phyloP scores from a whole-genome alignment of 1,139 yeast species.

The Entelexis sorbosivorans region DNA sequence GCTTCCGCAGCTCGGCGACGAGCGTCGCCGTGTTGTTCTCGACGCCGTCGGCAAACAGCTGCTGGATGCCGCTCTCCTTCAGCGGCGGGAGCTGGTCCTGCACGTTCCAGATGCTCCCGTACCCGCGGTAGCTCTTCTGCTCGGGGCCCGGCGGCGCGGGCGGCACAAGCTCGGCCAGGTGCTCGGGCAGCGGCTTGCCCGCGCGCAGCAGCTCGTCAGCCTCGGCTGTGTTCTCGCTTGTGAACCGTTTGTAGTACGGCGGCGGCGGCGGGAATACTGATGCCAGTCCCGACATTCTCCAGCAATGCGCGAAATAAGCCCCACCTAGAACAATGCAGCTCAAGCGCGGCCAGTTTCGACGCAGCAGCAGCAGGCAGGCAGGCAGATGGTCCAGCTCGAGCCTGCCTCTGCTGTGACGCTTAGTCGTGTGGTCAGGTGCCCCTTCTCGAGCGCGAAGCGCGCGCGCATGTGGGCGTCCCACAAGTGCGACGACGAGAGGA shows the following conservation, averaged over 20 bases:
- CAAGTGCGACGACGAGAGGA: not conserved
- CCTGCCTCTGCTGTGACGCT: not conserved
- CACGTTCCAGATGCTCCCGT: constrained; percentile 72
- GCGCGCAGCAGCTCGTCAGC: constrained; percentile 22
- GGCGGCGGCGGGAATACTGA: constrained; percentile 86
- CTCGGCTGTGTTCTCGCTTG: constrained; percentile 48
- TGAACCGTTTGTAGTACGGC: constrained; percentile 56
- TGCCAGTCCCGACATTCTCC: constrained; percentile 35
- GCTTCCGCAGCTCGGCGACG: constrained; percentile 54
- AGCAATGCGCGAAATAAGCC: no score
- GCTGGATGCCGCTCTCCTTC: constrained; percentile 56
- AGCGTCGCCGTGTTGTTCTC: constrained; percentile 31
- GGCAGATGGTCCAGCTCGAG: no score
- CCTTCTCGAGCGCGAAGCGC: not conserved
- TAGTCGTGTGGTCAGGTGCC: no score
- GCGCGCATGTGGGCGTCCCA: not conserved
- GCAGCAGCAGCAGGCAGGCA: no score
- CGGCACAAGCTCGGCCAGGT: constrained; percentile 46
- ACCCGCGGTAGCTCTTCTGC: constrained; percentile 52
- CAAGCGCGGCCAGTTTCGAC: no score
- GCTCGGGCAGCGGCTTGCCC: constrained; percentile 8
- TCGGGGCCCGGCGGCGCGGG: constrained; percentile 45
- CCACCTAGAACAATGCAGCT: no score
- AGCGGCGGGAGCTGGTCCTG: constrained; percentile 60
- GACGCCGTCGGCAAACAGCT: constrained; percentile 38